Base-by-base conservation (phyloP, 768 basidiomycete genomes). In the Amyloporia xantha region DNA sequence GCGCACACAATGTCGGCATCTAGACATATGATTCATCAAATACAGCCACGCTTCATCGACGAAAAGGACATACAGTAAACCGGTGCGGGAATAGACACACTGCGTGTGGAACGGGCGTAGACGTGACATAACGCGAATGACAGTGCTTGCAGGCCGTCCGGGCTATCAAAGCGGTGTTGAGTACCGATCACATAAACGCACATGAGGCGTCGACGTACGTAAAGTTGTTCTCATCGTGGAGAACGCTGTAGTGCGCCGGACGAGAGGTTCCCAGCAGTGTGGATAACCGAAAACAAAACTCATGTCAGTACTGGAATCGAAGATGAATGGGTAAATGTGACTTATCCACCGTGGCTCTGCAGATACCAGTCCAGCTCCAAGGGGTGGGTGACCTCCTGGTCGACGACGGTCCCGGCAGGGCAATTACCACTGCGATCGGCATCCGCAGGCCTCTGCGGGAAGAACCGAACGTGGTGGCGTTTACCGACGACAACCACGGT, bases 401-500 rank as follows among this genome's bases (percentile, higher is more conserved):
- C 89, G 20, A 89, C 75, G 12, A 91, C 84, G 0, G 86, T 86
- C 6, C 89, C 89, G 0, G 89, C 86, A 1, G 75, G 77, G 55
- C 80, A 82, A 57, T 91, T 91, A 2, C 81, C 83, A 48, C 79
- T 84, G 45, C 69, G 73, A 54, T 91, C 88, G 0, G 69, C 77
- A 7, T 83, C 76, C 5, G 56, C 53, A 0, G 48, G 47, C 5
- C 61, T 59, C 30, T 49, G 57, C 0, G 81, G 81, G 70, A 84
- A 84, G 64, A 84, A 76, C 59, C 79, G 71, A 43, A 82, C 73
- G 46, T 84, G 83, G 59, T 86, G 83, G 2, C 84, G 74, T 60
- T 91, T 92, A 13, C 86, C 88, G 5, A 91, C 89, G 21, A 91
- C 71, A 44, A 91, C 76, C 20, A 91, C 68, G 0, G 90, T 91